Percentiles rank a stretch among this genome's conserved stretches.
Conservation (phyloP, 805 yeast genomes). For the Wickerhamiella bombiphila region DNA sequence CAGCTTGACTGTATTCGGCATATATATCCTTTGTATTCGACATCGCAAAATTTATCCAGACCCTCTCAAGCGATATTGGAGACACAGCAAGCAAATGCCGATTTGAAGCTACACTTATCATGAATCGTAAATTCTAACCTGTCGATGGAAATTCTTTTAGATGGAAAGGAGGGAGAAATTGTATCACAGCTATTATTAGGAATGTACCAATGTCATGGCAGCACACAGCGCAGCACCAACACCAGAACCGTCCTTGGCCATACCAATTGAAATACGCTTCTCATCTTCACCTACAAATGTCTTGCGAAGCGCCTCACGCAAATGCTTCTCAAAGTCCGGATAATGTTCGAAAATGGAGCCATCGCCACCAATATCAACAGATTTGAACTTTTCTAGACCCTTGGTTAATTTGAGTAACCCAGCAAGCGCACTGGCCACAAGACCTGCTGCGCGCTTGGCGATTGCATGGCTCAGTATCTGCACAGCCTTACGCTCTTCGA, state of each 20-base stretch:
- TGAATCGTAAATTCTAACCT: too few species aligned
- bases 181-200: too few species aligned
- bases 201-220: slow-evolving; percentile 6
- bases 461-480: slow-evolving; percentile 65
- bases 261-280: slow-evolving; percentile 57
- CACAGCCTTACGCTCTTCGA: slow-evolving; percentile 58
- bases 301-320: slow-evolving; percentile 58
- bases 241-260: slow-evolving; percentile 92
- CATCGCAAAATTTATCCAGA: too few species aligned
- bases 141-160: too few species aligned
- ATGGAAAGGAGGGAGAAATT: too few species aligned
- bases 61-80: too few species aligned
- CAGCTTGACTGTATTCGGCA: too few species aligned
- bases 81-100: too few species aligned
- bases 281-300: slow-evolving; percentile 48
- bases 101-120: too few species aligned
- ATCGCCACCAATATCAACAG: slow-evolving; percentile 87
- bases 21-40: too few species aligned
- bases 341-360: slow-evolving; percentile 89
- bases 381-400: slow-evolving; percentile 50
- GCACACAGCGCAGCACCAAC: slow-evolving; percentile 97
- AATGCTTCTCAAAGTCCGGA: slow-evolving; percentile 72
- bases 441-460: slow-evolving; percentile 75
- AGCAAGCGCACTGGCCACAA: slow-evolving; percentile 80
- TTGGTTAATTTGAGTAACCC: slow-evolving; percentile 57